Evolutionary conservation across 169 alveolate genomes (phyloP).

Genomic region (Plasmodium yoelii): DNA sequence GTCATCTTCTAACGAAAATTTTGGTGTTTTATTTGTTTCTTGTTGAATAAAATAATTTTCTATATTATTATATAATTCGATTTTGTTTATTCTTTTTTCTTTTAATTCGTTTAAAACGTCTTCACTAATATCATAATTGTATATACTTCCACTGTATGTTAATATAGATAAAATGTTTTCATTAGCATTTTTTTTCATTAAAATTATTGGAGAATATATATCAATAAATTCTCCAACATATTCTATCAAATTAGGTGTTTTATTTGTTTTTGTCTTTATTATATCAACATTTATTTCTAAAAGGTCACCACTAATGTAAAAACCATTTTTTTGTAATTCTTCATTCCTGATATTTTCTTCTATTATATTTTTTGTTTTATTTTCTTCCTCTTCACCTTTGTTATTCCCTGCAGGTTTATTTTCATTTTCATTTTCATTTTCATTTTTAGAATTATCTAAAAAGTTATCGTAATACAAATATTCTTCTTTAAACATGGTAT

Average conservation of each 20-base stretch:
- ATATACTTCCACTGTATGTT: conserved; percentile 50
- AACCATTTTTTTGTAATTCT: conserved; percentile 56
- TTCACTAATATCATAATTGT: conserved; percentile 55
- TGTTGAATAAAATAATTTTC: conserved; percentile 46
- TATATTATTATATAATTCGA: conserved; percentile 57
- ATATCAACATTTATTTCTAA: conserved; percentile 68
- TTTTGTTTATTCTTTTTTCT: conserved; percentile 48
- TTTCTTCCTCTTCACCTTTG: conserved; percentile 47
- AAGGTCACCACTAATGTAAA: conserved; percentile 11
- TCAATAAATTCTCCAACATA: conserved; percentile 50
- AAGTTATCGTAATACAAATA: conserved; percentile 61
- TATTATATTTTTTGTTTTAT: conserved; percentile 39
- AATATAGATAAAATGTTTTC: conserved; percentile 37
- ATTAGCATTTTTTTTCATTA: conserved; percentile 41
- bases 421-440: conserved; percentile 8
- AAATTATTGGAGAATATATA: conserved; percentile 47
- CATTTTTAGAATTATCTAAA: conserved; percentile 14
- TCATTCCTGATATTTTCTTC: conserved; percentile 60
- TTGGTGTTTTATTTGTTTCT: conserved; percentile 10
- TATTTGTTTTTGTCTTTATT: conserved; percentile 43
- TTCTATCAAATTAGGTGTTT: conserved; percentile 34
- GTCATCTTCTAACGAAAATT: conserved; percentile 14
- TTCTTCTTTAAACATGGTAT: conserved; percentile 43
- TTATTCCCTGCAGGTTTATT: background rate
- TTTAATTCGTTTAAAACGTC: conserved; percentile 18